phyloP scores from a whole-genome alignment of 108 stramenopile species.

The Nannochloropsis oceanica region DNA sequence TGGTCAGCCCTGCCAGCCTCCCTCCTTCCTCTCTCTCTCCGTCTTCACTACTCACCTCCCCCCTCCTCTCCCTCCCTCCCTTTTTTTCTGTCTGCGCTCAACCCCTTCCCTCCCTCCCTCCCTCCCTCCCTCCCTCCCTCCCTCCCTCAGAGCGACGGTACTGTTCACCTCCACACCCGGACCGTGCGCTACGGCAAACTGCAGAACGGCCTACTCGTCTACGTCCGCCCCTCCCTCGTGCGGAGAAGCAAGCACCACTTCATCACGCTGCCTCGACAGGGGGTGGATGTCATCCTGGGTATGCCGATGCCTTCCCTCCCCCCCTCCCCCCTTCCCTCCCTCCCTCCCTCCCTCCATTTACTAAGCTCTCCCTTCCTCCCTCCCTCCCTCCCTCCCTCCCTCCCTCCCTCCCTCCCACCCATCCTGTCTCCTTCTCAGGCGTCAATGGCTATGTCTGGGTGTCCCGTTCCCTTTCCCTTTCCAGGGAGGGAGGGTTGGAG shows the following conservation, averaged over 20 bases:
- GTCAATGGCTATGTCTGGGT: no score
- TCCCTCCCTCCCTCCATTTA: no score
- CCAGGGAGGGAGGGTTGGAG: no score
- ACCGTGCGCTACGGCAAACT: conserved; percentile 78
- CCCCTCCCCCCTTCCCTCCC: no score
- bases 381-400: no score
- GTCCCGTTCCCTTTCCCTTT: no score
- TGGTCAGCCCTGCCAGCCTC: background rate
- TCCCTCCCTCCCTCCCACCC: no score
- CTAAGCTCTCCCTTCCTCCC: no score
- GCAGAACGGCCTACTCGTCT: conserved; percentile 65
- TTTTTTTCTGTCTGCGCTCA: background rate
- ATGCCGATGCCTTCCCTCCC: no score
- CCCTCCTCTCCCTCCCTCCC: background rate
- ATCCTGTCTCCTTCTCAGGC: no score
- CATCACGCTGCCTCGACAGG: conserved; percentile 7
- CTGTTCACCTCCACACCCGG: conserved; percentile 72
- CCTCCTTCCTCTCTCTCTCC: background rate
- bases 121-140: background rate
- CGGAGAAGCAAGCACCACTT: conserved; percentile 21
- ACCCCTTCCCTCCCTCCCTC: background rate
- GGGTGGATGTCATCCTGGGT: conserved; percentile 21
- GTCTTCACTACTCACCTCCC: background rate
- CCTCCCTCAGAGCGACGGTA: conserved; percentile 45
- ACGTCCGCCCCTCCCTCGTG: conserved; percentile 35